These are phyloP conservation scores for Myxozyma geophila DNA, from an alignment of 805 yeast genomes.

Conservation along the genomic window DNA sequence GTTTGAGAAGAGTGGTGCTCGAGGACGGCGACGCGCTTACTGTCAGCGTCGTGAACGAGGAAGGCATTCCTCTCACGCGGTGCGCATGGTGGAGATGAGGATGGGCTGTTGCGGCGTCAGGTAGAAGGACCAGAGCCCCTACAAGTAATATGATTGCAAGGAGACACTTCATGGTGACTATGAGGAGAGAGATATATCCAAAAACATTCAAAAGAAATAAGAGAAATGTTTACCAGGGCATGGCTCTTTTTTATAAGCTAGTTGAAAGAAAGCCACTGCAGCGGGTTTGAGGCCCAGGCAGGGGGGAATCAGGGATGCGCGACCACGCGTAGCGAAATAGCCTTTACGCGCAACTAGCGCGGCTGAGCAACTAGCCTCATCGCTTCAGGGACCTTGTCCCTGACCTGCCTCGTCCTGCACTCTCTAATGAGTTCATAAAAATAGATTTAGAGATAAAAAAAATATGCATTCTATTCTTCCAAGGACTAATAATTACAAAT, in stretches of 20 bases:
- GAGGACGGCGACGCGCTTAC: background rate
- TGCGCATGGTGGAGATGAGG: conserved; percentile 1
- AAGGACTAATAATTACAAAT: background rate
- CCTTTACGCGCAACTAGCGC: background rate
- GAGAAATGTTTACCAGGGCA: background rate
- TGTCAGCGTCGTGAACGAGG: background rate
- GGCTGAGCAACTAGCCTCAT: background rate
- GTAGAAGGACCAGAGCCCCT: background rate
- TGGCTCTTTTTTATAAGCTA: background rate
- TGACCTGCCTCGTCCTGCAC: too few relatives aligned
- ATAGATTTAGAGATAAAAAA: too few relatives aligned
- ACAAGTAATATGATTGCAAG: background rate
- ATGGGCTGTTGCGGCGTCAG: conserved; percentile 1
- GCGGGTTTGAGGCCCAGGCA: background rate
- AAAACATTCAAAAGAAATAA: background rate
- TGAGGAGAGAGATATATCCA: background rate
- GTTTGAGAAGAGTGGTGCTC: background rate
- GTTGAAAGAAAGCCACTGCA: background rate
- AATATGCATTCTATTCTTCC: too few relatives aligned
- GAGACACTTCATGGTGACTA: conserved; percentile 1
- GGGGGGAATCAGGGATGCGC: conserved; percentile 1
- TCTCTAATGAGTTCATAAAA: too few relatives aligned
- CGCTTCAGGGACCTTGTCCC: background rate
- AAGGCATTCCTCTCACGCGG: background rate
- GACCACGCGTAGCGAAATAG: background rate